Conservation (phyloP, 2,329 filamentous ascomycete genomes). For the Penicillium sp. region DNA sequence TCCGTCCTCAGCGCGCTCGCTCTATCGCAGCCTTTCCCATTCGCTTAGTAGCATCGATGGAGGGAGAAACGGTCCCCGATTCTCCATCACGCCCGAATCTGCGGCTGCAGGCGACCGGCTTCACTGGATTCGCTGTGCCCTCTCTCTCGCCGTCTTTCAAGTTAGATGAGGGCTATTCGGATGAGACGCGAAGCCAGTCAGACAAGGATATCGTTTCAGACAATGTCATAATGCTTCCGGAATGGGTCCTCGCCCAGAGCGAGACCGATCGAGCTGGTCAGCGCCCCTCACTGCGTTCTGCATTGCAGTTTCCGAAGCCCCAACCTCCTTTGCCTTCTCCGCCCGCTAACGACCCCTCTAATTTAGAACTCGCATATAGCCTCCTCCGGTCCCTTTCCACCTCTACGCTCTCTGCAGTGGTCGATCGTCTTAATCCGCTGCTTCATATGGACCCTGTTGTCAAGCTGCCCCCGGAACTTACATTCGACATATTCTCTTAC, state of each 20-base stretch:
- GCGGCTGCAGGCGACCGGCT: slow-evolving; percentile 26
- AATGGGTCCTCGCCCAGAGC: slow-evolving; percentile 54
- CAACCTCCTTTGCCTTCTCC: slow-evolving; percentile 7
- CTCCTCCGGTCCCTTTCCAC: slow-evolving; percentile 77
- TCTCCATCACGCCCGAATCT: slow-evolving; percentile 23
- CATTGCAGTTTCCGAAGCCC: background rate
- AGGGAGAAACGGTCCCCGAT: slow-evolving; percentile 26
- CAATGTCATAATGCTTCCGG: slow-evolving; percentile 48
- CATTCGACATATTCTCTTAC: slow-evolving; percentile 82
- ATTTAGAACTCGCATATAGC: slow-evolving; percentile 72
- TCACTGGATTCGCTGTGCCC: slow-evolving; percentile 28
- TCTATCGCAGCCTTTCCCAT: background rate
- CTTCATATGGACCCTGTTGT: slow-evolving; percentile 90
- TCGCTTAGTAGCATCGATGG: slow-evolving; percentile 27
- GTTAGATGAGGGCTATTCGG: slow-evolving; percentile 84
- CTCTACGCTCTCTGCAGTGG: slow-evolving; percentile 73
- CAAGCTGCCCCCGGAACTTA: slow-evolving; percentile 85
- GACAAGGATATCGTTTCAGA: slow-evolving; percentile 40
- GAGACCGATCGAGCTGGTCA: slow-evolving; percentile 57
- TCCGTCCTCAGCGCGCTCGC: slow-evolving; percentile 4
- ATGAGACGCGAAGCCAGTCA: slow-evolving; percentile 59
- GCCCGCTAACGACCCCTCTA: slow-evolving; percentile 17
- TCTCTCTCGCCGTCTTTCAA: slow-evolving; percentile 48
- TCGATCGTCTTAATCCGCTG: slow-evolving; percentile 74
- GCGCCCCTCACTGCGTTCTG: slow-evolving; percentile 13